Evolutionary conservation across 225 moss, liverwort and hornwort species (phyloP).

Genomic region (Physcomitrium patens): DNA sequence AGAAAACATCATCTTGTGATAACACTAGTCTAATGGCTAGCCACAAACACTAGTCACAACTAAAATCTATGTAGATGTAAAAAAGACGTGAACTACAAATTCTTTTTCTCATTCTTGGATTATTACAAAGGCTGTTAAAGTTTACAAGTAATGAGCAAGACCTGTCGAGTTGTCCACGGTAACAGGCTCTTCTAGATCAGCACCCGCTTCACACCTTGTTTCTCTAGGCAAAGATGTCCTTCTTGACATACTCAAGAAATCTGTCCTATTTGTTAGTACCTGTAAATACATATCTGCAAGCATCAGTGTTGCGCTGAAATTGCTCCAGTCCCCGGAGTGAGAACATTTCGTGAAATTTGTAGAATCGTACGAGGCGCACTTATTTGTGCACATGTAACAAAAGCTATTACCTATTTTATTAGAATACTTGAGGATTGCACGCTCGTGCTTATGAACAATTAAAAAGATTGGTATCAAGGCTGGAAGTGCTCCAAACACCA

Average conservation of each 20-base stretch:
- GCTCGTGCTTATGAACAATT: not conserved
- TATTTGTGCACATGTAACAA: constrained; percentile 11
- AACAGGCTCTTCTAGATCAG: constrained; percentile 46
- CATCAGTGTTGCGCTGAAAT: constrained; percentile 26
- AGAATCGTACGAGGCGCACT: not conserved
- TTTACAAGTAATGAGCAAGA: constrained; percentile 25
- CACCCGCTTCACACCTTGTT: constrained; percentile 47
- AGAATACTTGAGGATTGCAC: not conserved
- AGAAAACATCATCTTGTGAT: not conserved
- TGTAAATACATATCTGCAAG: constrained; percentile 29
- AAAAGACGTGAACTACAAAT: not conserved
- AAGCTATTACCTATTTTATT: constrained; percentile 13
- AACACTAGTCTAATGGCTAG: too few species aligned
- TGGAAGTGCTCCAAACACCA: not conserved
- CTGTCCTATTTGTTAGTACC: constrained; percentile 38
- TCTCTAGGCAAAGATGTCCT: constrained; percentile 24
- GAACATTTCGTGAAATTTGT: not conserved
- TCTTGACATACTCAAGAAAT: constrained; percentile 30
- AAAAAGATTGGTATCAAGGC: not conserved
- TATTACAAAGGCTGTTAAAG: not conserved
- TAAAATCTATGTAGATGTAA: too few species aligned
- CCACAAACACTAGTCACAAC: constrained; percentile 5
- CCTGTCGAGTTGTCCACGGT: constrained; percentile 96
- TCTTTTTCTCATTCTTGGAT: not conserved
- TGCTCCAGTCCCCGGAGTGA: not conserved